Evolutionary conservation across 2,329 filamentous ascomycete species (phyloP).

Genomic region (Ophiosphaerella korrae): DNA sequence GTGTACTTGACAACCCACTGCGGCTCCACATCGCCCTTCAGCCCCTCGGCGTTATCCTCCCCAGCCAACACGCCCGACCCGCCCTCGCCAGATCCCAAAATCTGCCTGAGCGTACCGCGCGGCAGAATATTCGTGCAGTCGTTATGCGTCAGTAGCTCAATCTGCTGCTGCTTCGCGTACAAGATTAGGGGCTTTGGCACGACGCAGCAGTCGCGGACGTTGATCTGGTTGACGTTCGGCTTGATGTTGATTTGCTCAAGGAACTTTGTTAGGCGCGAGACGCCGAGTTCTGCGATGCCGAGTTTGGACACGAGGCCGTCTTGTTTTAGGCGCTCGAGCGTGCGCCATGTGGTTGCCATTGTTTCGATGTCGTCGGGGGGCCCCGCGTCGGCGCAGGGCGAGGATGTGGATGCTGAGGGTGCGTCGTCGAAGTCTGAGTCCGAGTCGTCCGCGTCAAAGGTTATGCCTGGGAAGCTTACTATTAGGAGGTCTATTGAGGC

Average conservation of each 20-base stretch:
- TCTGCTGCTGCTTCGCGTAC: constrained; percentile 80
- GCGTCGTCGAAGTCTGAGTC: constrained; percentile 68
- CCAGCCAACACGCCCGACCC: constrained; percentile 79
- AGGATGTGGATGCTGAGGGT: constrained; percentile 25
- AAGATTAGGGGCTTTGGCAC: constrained; percentile 85
- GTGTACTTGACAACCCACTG: constrained; percentile 98
- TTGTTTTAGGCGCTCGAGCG: constrained; percentile 73
- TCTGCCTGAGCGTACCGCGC: constrained; percentile 79
- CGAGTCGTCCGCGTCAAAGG: constrained; percentile 91
- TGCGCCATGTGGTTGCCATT: constrained; percentile 70
- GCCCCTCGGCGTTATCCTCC: constrained; percentile 58
- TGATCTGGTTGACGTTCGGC: constrained; percentile 93
- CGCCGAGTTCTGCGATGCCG: constrained; percentile 90
- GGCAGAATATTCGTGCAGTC: constrained; percentile 93
- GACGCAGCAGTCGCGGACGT: constrained; percentile 92
- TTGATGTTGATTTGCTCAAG: constrained; percentile 71
- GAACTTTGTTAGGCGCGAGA: constrained; percentile 78
- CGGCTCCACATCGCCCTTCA: constrained; percentile 79
- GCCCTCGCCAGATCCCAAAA: constrained; percentile 73
- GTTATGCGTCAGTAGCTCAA: constrained; percentile 90
- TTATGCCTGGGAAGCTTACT: constrained; percentile 88
- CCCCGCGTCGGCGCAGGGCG: constrained; percentile 29
- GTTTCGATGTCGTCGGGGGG: constrained; percentile 62
- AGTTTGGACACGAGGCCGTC: constrained; percentile 75
- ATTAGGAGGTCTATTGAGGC: constrained; percentile 84